Evolutionary conservation across 2,329 filamentous ascomycete genomes (phyloP), one percentile per base, ranked within the genome.

Genomic region (Thielaviopsis punctulata): DNA sequence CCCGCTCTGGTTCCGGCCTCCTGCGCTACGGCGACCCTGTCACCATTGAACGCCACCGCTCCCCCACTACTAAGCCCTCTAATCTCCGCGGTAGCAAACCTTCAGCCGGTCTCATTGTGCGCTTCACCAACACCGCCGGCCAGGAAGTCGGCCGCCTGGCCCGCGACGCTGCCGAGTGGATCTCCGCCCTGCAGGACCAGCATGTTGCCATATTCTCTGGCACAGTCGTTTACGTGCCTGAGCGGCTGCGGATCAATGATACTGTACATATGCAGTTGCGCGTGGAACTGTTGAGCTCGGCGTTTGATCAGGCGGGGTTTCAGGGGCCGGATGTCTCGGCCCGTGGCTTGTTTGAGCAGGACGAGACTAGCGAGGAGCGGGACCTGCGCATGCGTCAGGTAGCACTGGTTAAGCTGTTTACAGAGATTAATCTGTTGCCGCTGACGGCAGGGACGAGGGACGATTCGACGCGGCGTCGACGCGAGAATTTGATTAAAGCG

Each of bases 111-210:
- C 80, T 95, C 5, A 76, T 98, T 55, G 93, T 96, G 23, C 80
- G 92, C 1, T 96, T 98, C 61, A 94, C 85, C 0, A 93, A 87
- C 60, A 65, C 72, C 9, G 75, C 69, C 49, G 89, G 89, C 0
- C 79, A 82, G 52, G 92, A 98, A 63, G 76, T 98, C 47, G 92
- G 92, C 3, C 76, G 92, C 55, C 66, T 98, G 36, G 82, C 88
- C 24, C 90, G 89, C 60, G 89, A 96, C 30, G 81, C 80, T 4
- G 88, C 92, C 3, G 79, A 80, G 55, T 98, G 92, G 89, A 85
- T 96, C 5, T 95, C 92, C 3, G 82, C 88, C 0, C 68, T 98
- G 58, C 79, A 96, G 49, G 92, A 98, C 61, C 88, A 96, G 63
- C 82, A 84, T 27, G 75, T 95, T 3, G 95, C 89, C 69, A 76